A percentile compares a stretch with the other conserved stretches of the same genome.
phyloP scores from a whole-genome alignment of 2,329 filamentous ascomycete species.

The Colletotrichum caudatum region DNA sequence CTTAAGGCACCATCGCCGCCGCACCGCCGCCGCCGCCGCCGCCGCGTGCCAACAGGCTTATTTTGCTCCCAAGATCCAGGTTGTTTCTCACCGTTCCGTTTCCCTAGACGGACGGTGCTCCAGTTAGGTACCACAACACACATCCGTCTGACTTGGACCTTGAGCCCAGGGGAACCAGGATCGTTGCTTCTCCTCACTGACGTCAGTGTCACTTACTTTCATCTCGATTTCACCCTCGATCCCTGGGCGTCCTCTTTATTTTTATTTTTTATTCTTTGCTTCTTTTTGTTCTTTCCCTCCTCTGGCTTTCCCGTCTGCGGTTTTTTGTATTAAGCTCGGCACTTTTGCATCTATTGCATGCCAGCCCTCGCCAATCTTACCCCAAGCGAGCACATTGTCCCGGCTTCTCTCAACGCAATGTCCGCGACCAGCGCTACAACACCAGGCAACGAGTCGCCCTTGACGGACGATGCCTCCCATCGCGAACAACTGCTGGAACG shows the following conservation, averaged over 20 bases:
- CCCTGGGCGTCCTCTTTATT: constrained; percentile 14
- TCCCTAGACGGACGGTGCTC: constrained; percentile 37
- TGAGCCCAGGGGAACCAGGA: constrained; percentile 36
- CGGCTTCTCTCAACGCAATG: constrained; percentile 26
- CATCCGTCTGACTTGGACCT: constrained; percentile 34
- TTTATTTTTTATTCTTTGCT: not conserved
- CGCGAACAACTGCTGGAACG: constrained; percentile 61
- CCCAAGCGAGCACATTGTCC: constrained; percentile 23
- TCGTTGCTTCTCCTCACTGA: constrained; percentile 40
- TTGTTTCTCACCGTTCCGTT: constrained; percentile 35
- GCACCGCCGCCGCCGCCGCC: not conserved
- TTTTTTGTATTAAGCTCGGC: constrained; percentile 7
- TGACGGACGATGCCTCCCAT: constrained; percentile 18
- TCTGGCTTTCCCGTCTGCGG: not conserved
- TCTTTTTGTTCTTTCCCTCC: no score
- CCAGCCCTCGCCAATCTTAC: constrained; percentile 6
- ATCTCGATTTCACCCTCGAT: constrained; percentile 23
- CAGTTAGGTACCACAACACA: constrained; percentile 34
- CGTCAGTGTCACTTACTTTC: constrained; percentile 36
- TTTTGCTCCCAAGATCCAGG: constrained; percentile 32
- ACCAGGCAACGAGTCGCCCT: constrained; percentile 30
- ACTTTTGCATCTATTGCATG: constrained; percentile 9
- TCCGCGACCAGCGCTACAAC: constrained; percentile 30
- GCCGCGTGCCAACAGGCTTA: constrained; percentile 17
- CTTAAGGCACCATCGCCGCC: constrained; percentile 26